Evolutionary conservation across 768 basidiomycete species (phyloP), one percentile per base, ranked within the genome.

Genomic region (Russula sp.): DNA sequence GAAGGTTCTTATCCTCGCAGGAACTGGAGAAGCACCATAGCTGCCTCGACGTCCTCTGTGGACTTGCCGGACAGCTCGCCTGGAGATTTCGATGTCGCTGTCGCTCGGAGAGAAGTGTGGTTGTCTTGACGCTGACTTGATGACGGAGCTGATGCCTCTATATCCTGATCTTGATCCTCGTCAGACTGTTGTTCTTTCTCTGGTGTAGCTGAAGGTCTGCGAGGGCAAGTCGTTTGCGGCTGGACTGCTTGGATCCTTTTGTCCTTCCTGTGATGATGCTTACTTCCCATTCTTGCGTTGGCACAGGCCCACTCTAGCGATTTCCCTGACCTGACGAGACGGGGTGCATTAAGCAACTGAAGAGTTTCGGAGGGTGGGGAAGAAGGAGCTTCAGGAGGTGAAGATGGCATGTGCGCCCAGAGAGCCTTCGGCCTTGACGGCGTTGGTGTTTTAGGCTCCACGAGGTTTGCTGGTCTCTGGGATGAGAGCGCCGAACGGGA

Each of bases 301-400:
- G 86, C 86, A 72, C 87, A 89, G 0, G 87, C 87, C 86, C 86
- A 89, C 69, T 89, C 88, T 60, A 90, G 75, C 13, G 87, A 86
- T 35, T 78, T 79, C 27, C 80, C 77, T 20, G 75, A 75, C 67
- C 79, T 79, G 39, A 73, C 59, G 11, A 77, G 75, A 45, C 78
- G 76, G 22, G 77, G 79, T 56, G 81, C 79, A 31, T 79, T 79
- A 4, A 71, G 62, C 6, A 71, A 59, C 66, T 82, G 75, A 56
- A 77, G 79, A 49, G 80, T 80, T 60, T 76, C 74, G 2, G 76
- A 73, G 16, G 71, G 72, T 0, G 85, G 84, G 63, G 83, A 84
- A 44, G 78, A 77, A 4, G 82, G 80, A 8, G 79, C 76, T 2
- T 77, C 77, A 39, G 83, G 74, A 2, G 88, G 88, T 0, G 85